A percentile compares a stretch with the other conserved stretches of the same genome.
These are phyloP conservation scores for Dothideomycetes sp. DNA, from an alignment of 2,329 filamentous ascomycete species.

Conservation along the genomic window DNA sequence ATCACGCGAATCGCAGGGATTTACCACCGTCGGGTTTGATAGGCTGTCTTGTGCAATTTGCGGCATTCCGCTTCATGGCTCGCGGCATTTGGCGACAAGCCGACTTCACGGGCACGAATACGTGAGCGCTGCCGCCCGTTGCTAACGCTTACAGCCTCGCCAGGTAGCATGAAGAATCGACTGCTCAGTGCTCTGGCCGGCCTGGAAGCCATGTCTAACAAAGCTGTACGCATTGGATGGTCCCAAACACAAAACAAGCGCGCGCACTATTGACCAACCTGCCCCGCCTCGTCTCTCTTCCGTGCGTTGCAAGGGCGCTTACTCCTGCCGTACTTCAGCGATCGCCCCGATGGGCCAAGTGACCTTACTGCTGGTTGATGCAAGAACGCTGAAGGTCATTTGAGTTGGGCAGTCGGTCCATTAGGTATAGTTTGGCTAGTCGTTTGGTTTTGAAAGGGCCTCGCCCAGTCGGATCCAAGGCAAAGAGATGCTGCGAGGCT, in stretches of 20 bases:
- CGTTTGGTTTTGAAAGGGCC: too few relatives aligned
- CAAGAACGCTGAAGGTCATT: not conserved
- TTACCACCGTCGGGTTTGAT: conserved; percentile 7
- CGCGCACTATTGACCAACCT: conserved; percentile 9
- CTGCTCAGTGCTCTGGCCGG: conserved; percentile 1
- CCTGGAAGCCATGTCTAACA: conserved; percentile 5
- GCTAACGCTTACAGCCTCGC: not conserved
- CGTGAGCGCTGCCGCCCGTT: not conserved
- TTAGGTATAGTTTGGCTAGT: too few relatives aligned
- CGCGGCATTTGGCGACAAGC: not conserved
- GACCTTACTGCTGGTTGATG: too few relatives aligned
- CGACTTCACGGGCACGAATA: not conserved
- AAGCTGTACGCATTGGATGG: conserved; percentile 1
- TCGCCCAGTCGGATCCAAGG: too few relatives aligned
- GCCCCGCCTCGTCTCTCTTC: too few relatives aligned
- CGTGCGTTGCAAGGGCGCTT: not conserved
- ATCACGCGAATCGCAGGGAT: conserved; percentile 10
- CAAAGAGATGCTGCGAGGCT: not conserved
- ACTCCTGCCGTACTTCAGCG: too few relatives aligned
- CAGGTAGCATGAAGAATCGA: not conserved
- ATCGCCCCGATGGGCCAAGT: too few relatives aligned
- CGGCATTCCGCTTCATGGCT: not conserved
- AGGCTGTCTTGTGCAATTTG: conserved; percentile 8
- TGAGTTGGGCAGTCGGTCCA: not conserved
- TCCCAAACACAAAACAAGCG: too few relatives aligned